phyloP scores from a whole-genome alignment of 2,329 filamentous ascomycete genomes.

The Dothideomycetidae sp. region DNA sequence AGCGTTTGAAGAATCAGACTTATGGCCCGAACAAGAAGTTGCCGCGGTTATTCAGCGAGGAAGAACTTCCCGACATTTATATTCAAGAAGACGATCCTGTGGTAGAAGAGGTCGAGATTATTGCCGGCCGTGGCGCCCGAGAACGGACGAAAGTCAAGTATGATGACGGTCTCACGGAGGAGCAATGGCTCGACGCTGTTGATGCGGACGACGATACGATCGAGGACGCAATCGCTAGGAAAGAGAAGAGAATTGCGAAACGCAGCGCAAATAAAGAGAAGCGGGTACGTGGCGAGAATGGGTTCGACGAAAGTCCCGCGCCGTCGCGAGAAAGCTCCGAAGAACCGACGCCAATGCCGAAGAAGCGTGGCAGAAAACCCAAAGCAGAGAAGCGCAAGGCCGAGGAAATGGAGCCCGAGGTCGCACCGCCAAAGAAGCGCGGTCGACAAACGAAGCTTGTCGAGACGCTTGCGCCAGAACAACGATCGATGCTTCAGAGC shows the following conservation, averaged over 20 bases:
- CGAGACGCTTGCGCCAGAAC: conserved; percentile 50
- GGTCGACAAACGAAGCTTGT: conserved; percentile 55
- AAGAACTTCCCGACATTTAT: conserved; percentile 88
- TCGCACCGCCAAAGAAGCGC: conserved; percentile 62
- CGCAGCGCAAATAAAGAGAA: conserved; percentile 63
- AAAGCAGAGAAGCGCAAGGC: conserved; percentile 77
- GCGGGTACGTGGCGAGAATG: conserved; percentile 31
- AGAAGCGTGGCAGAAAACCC: conserved; percentile 72
- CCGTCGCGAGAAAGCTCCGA: conserved; percentile 75
- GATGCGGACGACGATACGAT: conserved; percentile 92
- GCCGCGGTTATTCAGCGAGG: conserved; percentile 72
- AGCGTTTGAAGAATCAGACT: conserved; percentile 47
- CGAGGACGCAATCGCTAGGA: conserved; percentile 81
- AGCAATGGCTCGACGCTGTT: conserved; percentile 97
- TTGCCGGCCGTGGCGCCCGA: conserved; percentile 75
- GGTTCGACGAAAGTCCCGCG: conserved; percentile 52
- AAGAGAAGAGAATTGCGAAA: conserved; percentile 70
- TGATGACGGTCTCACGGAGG: conserved; percentile 92
- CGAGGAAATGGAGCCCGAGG: conserved; percentile 58
- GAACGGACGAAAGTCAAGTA: conserved; percentile 91
- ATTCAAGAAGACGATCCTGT: conserved; percentile 72
- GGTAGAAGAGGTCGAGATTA: conserved; percentile 63
- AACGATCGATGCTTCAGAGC: conserved; percentile 65
- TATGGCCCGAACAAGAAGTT: conserved; percentile 62
- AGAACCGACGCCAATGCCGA: conserved; percentile 42